Conservation (phyloP, 345 rosid genomes). For the Litchi chinensis region DNA sequence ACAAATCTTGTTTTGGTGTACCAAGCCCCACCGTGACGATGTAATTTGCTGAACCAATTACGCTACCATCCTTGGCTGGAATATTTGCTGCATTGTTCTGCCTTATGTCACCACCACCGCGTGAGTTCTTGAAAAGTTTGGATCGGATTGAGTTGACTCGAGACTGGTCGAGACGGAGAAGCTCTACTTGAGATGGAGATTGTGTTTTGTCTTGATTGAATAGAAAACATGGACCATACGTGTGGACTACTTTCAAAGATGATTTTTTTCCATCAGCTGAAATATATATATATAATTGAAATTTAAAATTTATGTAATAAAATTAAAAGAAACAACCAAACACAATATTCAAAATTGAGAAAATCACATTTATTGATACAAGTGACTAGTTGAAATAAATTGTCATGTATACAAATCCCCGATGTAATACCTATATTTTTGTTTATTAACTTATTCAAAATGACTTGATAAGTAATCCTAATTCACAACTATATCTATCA, state of each 20-base stretch:
- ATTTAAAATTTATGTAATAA: neutral
- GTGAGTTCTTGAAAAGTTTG: constrained; percentile 28
- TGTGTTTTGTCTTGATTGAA: constrained; percentile 18
- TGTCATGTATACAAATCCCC: no score
- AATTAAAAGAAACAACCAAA: no score
- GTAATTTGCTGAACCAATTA: constrained; percentile 54
- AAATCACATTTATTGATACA: no score
- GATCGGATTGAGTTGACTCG: constrained; percentile 66
- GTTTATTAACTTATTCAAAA: no score
- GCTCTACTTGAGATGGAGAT: constrained; percentile 26
- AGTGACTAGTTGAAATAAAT: no score
- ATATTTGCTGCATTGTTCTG: constrained; percentile 38
- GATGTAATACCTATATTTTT: no score
- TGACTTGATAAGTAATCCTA: no score
- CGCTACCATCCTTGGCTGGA: constrained; percentile 63
- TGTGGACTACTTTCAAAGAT: constrained; percentile 61
- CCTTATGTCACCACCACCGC: neutral
- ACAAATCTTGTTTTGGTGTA: constrained; percentile 47
- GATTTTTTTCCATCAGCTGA: constrained; percentile 40
- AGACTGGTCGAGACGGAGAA: constrained; percentile 61
- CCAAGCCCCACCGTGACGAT: constrained; percentile 63
- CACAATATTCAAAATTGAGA: neutral
- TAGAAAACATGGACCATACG: constrained; percentile 63
- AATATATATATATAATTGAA: no score
- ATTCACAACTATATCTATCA: no score